phyloP scores from a whole-genome alignment of 257 asterid genomes.

The Agastache rugosa region DNA sequence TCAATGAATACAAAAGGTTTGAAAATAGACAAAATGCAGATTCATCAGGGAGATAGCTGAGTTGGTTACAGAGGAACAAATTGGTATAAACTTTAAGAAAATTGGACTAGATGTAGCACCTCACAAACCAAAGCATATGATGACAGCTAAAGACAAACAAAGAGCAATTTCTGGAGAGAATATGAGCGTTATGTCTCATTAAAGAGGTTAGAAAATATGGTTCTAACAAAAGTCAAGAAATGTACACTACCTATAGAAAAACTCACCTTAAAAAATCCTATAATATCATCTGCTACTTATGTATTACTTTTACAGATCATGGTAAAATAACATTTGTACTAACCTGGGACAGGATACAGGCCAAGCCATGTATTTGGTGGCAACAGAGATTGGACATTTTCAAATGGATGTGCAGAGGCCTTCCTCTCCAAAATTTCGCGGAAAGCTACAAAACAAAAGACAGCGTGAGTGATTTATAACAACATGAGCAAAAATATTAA shows the following conservation, averaged over 20 bases:
- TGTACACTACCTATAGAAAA: not conserved
- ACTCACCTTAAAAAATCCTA: not conserved
- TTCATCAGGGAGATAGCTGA: not conserved
- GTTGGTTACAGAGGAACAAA: not conserved
- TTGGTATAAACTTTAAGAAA: not conserved
- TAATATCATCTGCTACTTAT: constrained; percentile 13
- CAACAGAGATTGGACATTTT: constrained; percentile 79
- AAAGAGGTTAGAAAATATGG: not conserved
- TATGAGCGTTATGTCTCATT: not conserved
- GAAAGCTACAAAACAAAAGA: constrained; percentile 62
- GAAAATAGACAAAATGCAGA: not conserved
- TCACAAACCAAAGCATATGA: constrained; percentile 10
- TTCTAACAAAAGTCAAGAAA: not conserved
- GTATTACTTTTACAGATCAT: not conserved
- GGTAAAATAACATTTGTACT: constrained; percentile 34
- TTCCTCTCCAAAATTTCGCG: constrained; percentile 88
- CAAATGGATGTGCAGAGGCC: constrained; percentile 96
- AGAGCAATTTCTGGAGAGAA: not conserved
- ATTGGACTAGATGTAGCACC: constrained; percentile 13
- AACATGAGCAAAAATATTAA: constrained; percentile 14
- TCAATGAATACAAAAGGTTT: not conserved
- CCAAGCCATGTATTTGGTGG: constrained; percentile 95
- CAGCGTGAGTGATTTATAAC: constrained; percentile 23
- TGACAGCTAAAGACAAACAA: constrained; percentile 4
- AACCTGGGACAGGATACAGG: constrained; percentile 80